phyloP scores from a whole-genome alignment of 352 stramenopile genomes.

The Globisporangium echinulatum region DNA sequence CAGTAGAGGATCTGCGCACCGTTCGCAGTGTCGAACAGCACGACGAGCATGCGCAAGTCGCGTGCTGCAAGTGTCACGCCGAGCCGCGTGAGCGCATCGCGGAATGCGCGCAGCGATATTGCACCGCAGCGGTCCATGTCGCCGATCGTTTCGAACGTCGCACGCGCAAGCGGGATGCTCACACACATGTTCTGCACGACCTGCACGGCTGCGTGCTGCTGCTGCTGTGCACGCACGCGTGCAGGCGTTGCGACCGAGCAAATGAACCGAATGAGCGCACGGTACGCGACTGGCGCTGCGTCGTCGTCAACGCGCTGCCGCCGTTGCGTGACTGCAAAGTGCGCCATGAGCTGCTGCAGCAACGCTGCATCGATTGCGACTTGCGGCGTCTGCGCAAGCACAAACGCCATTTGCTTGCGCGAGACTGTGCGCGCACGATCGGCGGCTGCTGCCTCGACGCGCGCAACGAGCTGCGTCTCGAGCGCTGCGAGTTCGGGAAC shows the following conservation, averaged over 20 bases:
- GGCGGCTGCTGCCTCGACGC: too few relatives aligned
- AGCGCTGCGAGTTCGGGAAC: slow-evolving; percentile 30
- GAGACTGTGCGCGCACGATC: slow-evolving; percentile 15
- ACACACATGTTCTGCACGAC: slow-evolving; percentile 21
- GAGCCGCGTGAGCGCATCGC: slow-evolving; percentile 28
- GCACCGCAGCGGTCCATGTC: slow-evolving; percentile 37
- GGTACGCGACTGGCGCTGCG: slow-evolving; percentile 24
- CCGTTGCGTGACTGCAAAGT: slow-evolving; percentile 35
- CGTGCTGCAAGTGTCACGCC: slow-evolving; percentile 26
- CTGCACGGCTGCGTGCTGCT: slow-evolving; percentile 20
- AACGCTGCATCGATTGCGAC: slow-evolving; percentile 35
- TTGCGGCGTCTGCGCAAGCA: slow-evolving; percentile 33
- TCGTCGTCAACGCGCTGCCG: slow-evolving; percentile 40
- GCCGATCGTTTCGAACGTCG: slow-evolving; percentile 34
- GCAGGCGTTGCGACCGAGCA: slow-evolving; percentile 31
- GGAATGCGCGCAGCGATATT: slow-evolving; percentile 42
- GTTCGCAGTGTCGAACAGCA: slow-evolving; percentile 38
- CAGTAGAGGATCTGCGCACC: slow-evolving; percentile 46
- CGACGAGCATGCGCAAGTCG: slow-evolving; percentile 37
- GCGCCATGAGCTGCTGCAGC: slow-evolving; percentile 31
- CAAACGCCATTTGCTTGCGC: slow-evolving; percentile 49
- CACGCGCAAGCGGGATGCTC: slow-evolving; percentile 22
- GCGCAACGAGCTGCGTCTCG: slow-evolving; percentile 10
- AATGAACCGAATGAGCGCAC: slow-evolving; percentile 39
- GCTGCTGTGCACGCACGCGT: slow-evolving; percentile 19